Conservation (phyloP, 805 yeast genomes). For the Kluyveromyces dobzhanskii region DNA sequence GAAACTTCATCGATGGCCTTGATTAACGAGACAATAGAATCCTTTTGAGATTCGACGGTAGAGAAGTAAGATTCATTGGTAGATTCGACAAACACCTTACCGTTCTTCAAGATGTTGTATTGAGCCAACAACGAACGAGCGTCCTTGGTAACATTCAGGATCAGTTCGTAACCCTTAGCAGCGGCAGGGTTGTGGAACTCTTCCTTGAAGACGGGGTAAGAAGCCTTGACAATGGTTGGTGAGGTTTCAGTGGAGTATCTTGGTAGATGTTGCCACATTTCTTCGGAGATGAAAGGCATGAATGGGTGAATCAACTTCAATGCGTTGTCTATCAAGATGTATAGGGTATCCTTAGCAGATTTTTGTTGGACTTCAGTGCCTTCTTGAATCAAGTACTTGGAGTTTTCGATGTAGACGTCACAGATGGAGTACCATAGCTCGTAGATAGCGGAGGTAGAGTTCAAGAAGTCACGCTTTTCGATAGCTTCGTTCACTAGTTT, state of each 20-base stretch:
- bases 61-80: slow-evolving; percentile 35
- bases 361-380: slow-evolving; percentile 78
- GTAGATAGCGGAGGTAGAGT: slow-evolving; percentile 78
- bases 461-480: slow-evolving; percentile 83
- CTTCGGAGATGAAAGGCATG: slow-evolving; percentile 97
- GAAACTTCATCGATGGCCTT: slow-evolving; percentile 76
- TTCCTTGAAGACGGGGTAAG: slow-evolving; percentile 59
- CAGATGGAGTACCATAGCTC: slow-evolving; percentile 94
- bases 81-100: slow-evolving; percentile 77
- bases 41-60: slow-evolving; percentile 62
- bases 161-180: slow-evolving; percentile 69
- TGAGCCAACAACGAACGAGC: slow-evolving; percentile 90
- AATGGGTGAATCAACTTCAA: slow-evolving; percentile 91
- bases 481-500: slow-evolving; percentile 54
- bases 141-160: slow-evolving; percentile 78
- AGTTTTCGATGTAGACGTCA: slow-evolving; percentile 97
- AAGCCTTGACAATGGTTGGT: slow-evolving; percentile 66
- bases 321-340: slow-evolving; percentile 88
- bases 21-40: slow-evolving; percentile 83
- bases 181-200: slow-evolving; percentile 60
- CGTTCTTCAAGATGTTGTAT: slow-evolving; percentile 81
- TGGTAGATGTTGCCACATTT: slow-evolving; percentile 98
- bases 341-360: slow-evolving; percentile 90
- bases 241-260: slow-evolving; percentile 66
- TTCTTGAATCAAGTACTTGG: slow-evolving; percentile 84